Conservation (phyloP, 495 filamentous ascomycete species). For the Aspergillus steynii region DNA sequence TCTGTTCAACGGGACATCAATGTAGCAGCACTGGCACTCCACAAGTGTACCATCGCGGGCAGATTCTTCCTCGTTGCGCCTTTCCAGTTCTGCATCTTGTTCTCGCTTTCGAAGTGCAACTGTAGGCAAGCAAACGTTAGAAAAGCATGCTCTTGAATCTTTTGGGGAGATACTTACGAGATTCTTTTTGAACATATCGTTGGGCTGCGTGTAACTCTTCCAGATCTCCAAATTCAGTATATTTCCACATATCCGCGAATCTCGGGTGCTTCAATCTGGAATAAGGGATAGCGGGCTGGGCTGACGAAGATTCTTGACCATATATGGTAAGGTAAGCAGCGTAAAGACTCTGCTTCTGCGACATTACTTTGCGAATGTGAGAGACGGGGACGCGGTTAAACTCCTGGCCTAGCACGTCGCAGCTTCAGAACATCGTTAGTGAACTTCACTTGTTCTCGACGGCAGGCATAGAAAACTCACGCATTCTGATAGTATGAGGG, state of each 20-base stretch:
- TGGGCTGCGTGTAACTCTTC: constrained; percentile 27
- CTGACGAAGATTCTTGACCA: constrained; percentile 9
- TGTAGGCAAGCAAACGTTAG: constrained; percentile 3
- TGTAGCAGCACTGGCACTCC: constrained; percentile 73
- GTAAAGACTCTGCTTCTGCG: constrained; percentile 19
- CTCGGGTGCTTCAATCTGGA: constrained; percentile 8
- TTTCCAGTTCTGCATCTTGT: constrained; percentile 45
- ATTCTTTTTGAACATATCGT: constrained; percentile 17
- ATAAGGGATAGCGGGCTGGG: neutral
- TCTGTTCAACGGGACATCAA: constrained; percentile 61
- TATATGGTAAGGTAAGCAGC: constrained; percentile 16
- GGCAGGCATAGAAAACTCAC: constrained; percentile 6
- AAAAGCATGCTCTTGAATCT: neutral
- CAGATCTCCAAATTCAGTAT: constrained; percentile 24
- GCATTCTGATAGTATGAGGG: constrained; percentile 12
- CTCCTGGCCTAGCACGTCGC: constrained; percentile 11
- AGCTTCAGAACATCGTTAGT: constrained; percentile 4
- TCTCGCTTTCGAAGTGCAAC: constrained; percentile 23
- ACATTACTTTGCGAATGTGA: constrained; percentile 15
- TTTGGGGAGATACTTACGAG: constrained; percentile 7
- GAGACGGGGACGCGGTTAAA: constrained; percentile 16
- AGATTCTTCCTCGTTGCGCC: constrained; percentile 47
- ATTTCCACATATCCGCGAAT: neutral
- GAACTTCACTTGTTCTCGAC: neutral
- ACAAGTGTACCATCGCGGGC: constrained; percentile 37